Evolutionary conservation across 1,139 yeast genomes (phyloP).

Genomic region (Lodderomyces beijingensis): DNA sequence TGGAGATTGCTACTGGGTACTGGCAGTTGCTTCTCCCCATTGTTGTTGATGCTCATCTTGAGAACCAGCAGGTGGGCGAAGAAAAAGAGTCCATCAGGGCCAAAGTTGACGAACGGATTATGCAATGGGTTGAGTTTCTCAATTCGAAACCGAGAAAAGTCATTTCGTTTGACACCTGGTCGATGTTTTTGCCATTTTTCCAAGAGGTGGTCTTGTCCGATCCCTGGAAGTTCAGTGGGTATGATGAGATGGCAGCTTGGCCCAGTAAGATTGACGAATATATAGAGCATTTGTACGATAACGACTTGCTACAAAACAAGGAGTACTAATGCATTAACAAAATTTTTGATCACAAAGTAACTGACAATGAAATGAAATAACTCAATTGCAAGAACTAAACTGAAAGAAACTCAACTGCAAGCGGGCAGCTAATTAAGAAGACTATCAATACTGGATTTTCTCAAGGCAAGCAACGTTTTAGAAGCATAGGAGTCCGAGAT

Average conservation of each 20-base stretch:
- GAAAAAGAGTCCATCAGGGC: conserved; percentile 2
- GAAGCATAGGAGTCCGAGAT: conserved; percentile 36
- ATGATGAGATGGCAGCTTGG: conserved; percentile 87
- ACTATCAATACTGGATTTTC: conserved; percentile 42
- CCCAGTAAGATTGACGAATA: conserved; percentile 85
- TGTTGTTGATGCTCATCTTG: conserved; percentile 16
- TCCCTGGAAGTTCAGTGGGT: conserved; percentile 43
- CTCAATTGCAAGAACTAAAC: neutral
- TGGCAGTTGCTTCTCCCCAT: conserved; percentile 63
- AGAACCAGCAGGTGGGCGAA: conserved; percentile 4
- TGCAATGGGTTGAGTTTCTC: conserved; percentile 52
- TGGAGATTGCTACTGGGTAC: conserved; percentile 67
- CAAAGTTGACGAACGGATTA: conserved; percentile 22
- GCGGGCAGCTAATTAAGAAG: conserved; percentile 27
- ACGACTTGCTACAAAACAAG: conserved; percentile 14
- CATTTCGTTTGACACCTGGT: conserved; percentile 76
- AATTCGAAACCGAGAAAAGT: conserved; percentile 33
- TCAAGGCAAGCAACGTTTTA: conserved; percentile 37
- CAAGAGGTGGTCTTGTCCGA: conserved; percentile 46
- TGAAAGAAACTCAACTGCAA: conserved; percentile 2
- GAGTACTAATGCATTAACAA: neutral
- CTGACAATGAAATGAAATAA: conserved; percentile 6
- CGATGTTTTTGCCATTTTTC: conserved; percentile 71
- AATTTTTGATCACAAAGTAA: too few species aligned
- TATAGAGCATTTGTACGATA: conserved; percentile 54